A percentile compares a stretch with the other conserved stretches of the same genome.
Evolutionary conservation across 2,329 filamentous ascomycete genomes (phyloP).

Genomic region (Fonsecaea erecta): DNA sequence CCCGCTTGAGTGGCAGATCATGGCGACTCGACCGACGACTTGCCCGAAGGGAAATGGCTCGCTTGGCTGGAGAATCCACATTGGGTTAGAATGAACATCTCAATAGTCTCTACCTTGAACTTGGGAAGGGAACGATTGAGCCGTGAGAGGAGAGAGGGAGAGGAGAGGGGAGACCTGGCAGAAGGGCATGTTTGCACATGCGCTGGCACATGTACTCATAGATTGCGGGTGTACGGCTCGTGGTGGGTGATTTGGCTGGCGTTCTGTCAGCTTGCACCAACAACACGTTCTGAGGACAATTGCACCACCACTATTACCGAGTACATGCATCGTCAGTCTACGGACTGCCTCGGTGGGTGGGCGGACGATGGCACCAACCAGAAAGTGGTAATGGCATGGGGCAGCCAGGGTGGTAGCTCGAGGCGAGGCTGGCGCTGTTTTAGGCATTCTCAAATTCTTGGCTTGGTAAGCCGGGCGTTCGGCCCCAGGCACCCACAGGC

Average conservation of each 20-base stretch:
- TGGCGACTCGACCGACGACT: constrained; percentile 3
- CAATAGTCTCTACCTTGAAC: neutral
- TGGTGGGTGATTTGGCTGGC: neutral
- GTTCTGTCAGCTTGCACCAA: neutral
- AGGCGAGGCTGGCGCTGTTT: constrained; percentile 26
- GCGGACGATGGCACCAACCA: neutral
- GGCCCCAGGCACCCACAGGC: neutral
- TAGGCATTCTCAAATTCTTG: constrained; percentile 2
- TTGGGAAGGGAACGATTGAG: neutral
- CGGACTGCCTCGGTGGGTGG: neutral
- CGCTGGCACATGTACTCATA: neutral
- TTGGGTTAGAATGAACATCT: constrained; percentile 1
- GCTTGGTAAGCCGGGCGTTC: neutral
- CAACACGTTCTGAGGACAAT: neutral
- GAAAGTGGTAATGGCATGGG: neutral
- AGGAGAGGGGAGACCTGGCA: neutral
- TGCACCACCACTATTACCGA: neutral
- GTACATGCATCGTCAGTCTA: neutral
- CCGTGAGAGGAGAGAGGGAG: neutral
- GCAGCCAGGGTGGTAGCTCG: neutral
- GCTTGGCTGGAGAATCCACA: constrained; percentile 2
- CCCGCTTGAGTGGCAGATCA: constrained; percentile 24
- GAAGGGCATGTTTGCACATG: neutral
- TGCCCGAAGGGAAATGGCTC: constrained; percentile 14
- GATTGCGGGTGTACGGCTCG: neutral